A percentile compares a stretch with the other conserved stretches of the same genome.
phyloP scores from a whole-genome alignment of 2,329 filamentous ascomycete genomes.

The Clarireedia paspali region DNA sequence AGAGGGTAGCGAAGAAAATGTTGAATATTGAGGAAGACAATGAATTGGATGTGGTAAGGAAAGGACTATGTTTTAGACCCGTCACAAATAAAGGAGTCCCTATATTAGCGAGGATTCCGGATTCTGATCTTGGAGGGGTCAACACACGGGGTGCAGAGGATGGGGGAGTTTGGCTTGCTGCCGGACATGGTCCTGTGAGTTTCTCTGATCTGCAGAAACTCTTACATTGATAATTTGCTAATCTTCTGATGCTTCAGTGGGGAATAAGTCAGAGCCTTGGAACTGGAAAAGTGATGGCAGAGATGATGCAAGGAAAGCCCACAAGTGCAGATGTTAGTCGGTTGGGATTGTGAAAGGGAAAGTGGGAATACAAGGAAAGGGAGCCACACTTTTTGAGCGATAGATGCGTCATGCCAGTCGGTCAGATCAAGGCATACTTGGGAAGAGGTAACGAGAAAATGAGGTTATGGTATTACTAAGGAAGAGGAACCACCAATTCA shows the following conservation, averaged over 20 bases:
- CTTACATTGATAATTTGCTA: too few species aligned
- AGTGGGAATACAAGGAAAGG: too few species aligned
- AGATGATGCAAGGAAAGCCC: conserved; percentile 54
- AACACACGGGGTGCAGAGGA: conserved; percentile 33
- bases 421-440: too few species aligned
- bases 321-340: conserved; percentile 52
- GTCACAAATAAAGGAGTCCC: conserved; percentile 57
- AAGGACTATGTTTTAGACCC: conserved; percentile 66
- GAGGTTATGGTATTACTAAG: too few species aligned
- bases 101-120: conserved; percentile 50
- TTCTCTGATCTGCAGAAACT: too few species aligned
- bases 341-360: conserved; percentile 32
- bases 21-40: conserved; percentile 37
- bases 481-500: too few species aligned
- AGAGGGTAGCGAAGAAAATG: conserved; percentile 39
- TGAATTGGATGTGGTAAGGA: conserved; percentile 54
- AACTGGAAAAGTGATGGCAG: conserved; percentile 62
- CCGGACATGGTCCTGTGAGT: conserved; percentile 57
- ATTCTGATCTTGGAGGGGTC: conserved; percentile 45
- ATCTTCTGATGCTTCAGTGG: conserved; percentile 37
- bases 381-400: too few species aligned
- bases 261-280: conserved; percentile 58
- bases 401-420: too few species aligned
- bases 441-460: too few species aligned
- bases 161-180: conserved; percentile 62